Base-by-base conservation (phyloP, 352 stramenopile species). In the Phytopythium delawarense region DNA sequence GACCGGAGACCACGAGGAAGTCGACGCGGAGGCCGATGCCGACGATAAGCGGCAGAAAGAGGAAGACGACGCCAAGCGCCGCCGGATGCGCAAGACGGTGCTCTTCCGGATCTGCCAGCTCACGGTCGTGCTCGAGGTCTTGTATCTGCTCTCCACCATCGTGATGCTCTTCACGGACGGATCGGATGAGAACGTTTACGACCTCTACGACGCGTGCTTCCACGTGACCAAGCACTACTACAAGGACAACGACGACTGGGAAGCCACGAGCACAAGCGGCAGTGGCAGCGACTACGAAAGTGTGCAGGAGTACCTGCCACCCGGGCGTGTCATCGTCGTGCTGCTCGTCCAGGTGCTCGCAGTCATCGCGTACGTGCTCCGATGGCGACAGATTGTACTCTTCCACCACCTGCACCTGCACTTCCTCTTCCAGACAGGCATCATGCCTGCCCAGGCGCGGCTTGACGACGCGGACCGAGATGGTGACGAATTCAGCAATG, bases 381-480 rank as follows among this genome's bases (percentile, higher is more conserved):
- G 85, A 1, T 94, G 82, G 82, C 76, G 86, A 37, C 85, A 94
- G 60, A 90, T 94, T 59, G 68, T 87, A 23, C 68, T 94, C 30
- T 94, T 94, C 60, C 84, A 94, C 44, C 72, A 78, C 40, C 65
- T 94, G 65, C 85, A 91, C 59, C 81, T 90, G 51, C 82, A 92
- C 39, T 86, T 91, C 54, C 67, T 92, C 20, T 91, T 80, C 50
- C 85, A 94, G 61, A 70, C 77, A 7, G 82, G 82, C 34, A 87
- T 75, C 58, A 61, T 87, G 0, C 80, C 80, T 6, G 80, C 79
- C 1, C 70, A 76, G 7, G 81, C 78, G 18, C 77, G 80, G 18
- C 88, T 92, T 23, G 82, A 90, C 53, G 87, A 88, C 44, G 71
- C 87, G 12, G 78, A 88, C 32, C 34, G n/a, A 21, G 52, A 48